phyloP scores from a whole-genome alignment of 306 rosid genomes.

The Ammopiptanthus mongolicus region DNA sequence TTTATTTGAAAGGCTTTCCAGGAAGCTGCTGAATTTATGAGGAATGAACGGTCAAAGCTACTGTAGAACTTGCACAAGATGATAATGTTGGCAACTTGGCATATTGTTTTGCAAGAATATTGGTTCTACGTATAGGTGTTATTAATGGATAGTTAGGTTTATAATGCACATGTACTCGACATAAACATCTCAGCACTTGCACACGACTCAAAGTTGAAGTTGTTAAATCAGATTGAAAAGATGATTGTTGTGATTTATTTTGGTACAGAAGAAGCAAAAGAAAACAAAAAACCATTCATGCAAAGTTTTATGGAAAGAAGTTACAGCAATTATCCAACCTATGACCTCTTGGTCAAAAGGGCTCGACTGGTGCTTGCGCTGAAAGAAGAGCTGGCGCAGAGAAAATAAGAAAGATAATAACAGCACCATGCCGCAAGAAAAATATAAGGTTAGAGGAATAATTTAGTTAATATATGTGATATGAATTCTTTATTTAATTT shows the following conservation, averaged over 20 bases:
- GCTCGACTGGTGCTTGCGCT: neutral
- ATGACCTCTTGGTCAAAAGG: no score
- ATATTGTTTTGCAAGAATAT: neutral
- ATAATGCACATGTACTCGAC: conserved; percentile 11
- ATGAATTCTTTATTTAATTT: no score
- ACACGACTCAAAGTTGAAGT: neutral
- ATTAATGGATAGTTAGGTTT: neutral
- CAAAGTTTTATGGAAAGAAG: neutral
- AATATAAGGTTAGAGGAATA: no score
- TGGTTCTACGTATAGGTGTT: neutral
- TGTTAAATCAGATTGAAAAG: neutral
- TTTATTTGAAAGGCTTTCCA: neutral
- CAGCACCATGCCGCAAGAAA: no score
- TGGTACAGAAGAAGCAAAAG: neutral
- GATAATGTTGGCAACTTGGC: neutral
- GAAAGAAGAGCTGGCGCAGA: no score
- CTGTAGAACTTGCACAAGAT: neutral
- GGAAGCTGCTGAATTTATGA: neutral
- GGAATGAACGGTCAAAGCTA: neutral
- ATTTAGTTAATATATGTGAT: no score
- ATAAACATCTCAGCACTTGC: neutral
- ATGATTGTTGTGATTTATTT: neutral
- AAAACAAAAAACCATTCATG: neutral
- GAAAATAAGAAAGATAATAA: no score
- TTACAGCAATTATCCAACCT: neutral